Base-by-base conservation (phyloP, 495 filamentous ascomycete species). In the Aspergillus steynii region DNA sequence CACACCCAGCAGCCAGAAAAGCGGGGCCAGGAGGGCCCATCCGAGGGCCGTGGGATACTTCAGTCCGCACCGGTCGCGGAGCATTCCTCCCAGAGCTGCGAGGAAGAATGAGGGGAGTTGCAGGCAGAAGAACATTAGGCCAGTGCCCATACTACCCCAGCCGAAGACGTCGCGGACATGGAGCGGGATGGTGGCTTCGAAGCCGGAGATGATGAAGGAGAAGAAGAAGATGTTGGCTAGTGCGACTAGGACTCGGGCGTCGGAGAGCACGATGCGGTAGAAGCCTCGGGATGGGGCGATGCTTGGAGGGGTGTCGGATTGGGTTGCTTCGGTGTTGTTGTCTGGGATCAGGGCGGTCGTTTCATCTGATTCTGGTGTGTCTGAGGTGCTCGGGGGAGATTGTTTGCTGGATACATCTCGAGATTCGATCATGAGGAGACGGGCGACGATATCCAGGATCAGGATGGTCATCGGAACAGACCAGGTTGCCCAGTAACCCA, bases 401-500 rank as follows among this genome's bases (percentile, higher is more conserved):
- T 20, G 20, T 0, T 20, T 20, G 20, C 20, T 20, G 20, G 20
- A 20, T 52, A 5, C 25, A 29, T 52, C 20, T 2, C 25, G 3
- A 52, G 49, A 66, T 27, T 70, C 71, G 28, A 71, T 55, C 63
- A 72, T 68, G 20, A 74, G 29, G 42, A 74, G 6, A 12, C 70
- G 63, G 1, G 55, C 49, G 9, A 66, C 34, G 5, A 74, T 56
- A 47, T 72, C 68, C 6, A 70, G 14, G 4, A 61, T 28, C 0
- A 76, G 56, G 15, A 74, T 31, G 1, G 59, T 56, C 15, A 70
- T 45, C 0, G 68, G 60, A 10, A 62, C 58, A 27, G 58, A 63
- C 69, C 71, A 74, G 3, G 65, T 58, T 1, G 58, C 25, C 66
- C 70, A 72, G 52, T 76, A 74, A 12, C 71, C 71, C 0, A 50